Conservation (phyloP, 2,329 filamentous ascomycete species). For the Chrysosporium keratinophilum region DNA sequence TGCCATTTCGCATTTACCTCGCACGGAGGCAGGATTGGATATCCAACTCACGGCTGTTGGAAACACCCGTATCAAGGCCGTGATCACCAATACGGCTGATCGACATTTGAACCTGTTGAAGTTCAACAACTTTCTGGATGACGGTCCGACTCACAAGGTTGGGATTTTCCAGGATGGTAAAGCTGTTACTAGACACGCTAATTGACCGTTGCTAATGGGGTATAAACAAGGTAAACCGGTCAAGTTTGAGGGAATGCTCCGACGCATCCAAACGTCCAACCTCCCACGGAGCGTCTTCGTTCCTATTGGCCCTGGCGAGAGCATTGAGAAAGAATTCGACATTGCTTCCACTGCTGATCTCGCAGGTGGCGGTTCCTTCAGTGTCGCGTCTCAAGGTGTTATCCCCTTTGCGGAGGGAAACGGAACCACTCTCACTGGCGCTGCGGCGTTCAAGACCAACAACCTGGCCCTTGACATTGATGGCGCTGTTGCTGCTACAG, state of each 20-base stretch:
- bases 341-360: constrained; percentile 34
- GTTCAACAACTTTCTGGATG: constrained; percentile 30
- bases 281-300: constrained; percentile 25
- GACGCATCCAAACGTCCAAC: constrained; percentile 21
- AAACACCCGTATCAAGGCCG: constrained; percentile 29
- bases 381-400: constrained; percentile 46
- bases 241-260: constrained; percentile 27
- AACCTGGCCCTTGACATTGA: constrained; percentile 48
- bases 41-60: constrained; percentile 25
- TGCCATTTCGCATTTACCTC: constrained; percentile 12
- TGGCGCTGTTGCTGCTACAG: constrained; percentile 44
- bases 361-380: constrained; percentile 43
- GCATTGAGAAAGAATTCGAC: constrained; percentile 27
- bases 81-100: constrained; percentile 28
- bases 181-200: background rate
- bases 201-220: constrained; percentile 9
- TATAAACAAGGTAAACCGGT: constrained; percentile 21
- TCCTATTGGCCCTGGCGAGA: constrained; percentile 23
- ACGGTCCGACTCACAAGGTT: constrained; percentile 29
- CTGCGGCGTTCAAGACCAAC: constrained; percentile 50
- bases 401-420: constrained; percentile 46
- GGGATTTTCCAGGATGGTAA: constrained; percentile 26
- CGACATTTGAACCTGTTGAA: constrained; percentile 28
- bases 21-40: constrained; percentile 22
- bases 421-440: constrained; percentile 45